Percentiles rank a stretch among this genome's conserved stretches.
Conservation (phyloP, 805 yeast genomes). For the Hanseniaspora osmophila region DNA sequence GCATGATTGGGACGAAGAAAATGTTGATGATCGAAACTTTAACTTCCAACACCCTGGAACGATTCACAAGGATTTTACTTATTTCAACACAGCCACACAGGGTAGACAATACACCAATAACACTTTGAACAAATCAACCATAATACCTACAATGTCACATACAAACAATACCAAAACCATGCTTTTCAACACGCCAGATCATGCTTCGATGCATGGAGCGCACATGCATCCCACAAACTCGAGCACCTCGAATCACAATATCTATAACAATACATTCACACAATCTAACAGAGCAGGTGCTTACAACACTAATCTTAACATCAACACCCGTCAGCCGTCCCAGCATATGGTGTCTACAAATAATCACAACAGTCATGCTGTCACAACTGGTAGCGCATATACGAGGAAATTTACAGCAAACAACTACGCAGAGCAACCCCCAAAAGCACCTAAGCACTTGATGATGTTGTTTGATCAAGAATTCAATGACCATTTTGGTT, state of each 20-base stretch:
- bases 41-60: neutral
- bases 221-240: neutral
- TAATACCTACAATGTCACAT: neutral
- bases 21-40: constrained; percentile 4
- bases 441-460: constrained; percentile 54
- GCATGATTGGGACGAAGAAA: constrained; percentile 15
- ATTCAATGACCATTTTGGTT: no score
- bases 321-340: neutral
- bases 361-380: neutral
- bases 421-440: constrained; percentile 6
- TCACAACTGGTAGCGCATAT: neutral
- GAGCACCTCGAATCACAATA: neutral
- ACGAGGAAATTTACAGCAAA: neutral
- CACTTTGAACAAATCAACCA: neutral
- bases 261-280: no score
- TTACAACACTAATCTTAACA: neutral
- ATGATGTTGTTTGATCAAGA: constrained; percentile 52
- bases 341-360: neutral
- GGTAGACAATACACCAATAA: neutral
- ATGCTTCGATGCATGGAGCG: no score
- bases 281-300: neutral
- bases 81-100: neutral
- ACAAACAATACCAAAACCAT: neutral
- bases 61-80: constrained; percentile 1
- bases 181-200: neutral